Percentiles rank a stretch among this genome's conserved stretches.
These are phyloP conservation scores for Eucalyptus sp. DNA, from an alignment of 345 rosid species.

Conservation along the genomic window DNA sequence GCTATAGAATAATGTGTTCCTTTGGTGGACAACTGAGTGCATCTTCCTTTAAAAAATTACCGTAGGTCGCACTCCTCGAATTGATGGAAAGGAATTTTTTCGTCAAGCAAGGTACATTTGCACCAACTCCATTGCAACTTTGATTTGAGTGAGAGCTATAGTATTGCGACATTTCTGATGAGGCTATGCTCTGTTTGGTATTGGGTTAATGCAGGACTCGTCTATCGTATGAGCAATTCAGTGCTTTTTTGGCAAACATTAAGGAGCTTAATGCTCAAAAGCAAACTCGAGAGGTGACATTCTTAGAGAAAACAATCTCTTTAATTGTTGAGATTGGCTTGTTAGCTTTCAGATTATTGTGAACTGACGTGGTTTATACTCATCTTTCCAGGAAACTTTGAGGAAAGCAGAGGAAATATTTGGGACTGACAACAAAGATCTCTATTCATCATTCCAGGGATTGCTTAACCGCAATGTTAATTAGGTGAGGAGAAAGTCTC, in stretches of 20 bases:
- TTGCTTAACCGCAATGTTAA: constrained; percentile 54
- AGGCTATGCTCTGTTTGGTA: background rate
- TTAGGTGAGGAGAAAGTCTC: constrained; percentile 2
- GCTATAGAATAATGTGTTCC: background rate
- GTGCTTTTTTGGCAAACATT: constrained; percentile 85
- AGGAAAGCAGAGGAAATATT: constrained; percentile 88
- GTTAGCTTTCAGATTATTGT: background rate
- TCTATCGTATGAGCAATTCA: constrained; percentile 82
- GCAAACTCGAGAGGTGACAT: constrained; percentile 78
- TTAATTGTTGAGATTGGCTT: background rate
- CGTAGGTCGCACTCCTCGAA: constrained; percentile 47
- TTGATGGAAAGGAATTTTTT: constrained; percentile 97
- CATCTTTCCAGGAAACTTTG: constrained; percentile 59
- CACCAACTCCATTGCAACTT: background rate
- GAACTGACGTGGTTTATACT: background rate
- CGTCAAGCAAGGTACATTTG: constrained; percentile 74
- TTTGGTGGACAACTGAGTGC: background rate
- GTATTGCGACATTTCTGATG: background rate
- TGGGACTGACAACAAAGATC: constrained; percentile 81
- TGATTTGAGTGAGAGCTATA: background rate
- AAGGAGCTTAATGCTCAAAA: constrained; percentile 87
- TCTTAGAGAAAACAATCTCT: background rate
- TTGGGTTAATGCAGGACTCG: constrained; percentile 49
- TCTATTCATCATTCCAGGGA: constrained; percentile 71
- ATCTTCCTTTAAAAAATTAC: background rate